phyloP scores from a whole-genome alignment of 116 monocot species.

The Papilionanthe hybrid region DNA sequence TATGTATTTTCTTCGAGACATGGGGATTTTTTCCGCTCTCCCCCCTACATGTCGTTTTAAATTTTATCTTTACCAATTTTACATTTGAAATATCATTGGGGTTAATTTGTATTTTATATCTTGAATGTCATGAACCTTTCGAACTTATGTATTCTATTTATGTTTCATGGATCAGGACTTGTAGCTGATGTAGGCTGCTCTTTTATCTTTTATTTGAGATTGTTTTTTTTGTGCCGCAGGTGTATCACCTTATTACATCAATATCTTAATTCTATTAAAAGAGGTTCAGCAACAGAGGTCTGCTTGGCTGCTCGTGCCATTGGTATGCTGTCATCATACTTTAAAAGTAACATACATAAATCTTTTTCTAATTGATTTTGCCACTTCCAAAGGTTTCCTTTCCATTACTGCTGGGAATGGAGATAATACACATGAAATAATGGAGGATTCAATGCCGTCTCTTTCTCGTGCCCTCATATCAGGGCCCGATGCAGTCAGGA shows the following conservation, averaged over 20 bases:
- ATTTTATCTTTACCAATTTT: neutral
- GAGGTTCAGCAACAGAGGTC: conserved; percentile 70
- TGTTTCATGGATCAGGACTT: neutral
- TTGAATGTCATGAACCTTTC: neutral
- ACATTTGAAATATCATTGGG: neutral
- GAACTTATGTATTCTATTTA: neutral
- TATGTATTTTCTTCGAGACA: neutral
- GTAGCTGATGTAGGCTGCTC: neutral
- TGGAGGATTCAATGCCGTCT: conserved; percentile 61
- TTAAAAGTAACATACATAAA: neutral
- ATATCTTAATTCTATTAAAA: conserved; percentile 64
- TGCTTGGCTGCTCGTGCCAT: conserved; percentile 79
- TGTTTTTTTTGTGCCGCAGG: conserved; percentile 24
- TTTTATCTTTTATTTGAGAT: neutral
- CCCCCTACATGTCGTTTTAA: neutral
- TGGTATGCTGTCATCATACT: conserved; percentile 29
- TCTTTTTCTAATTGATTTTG: neutral
- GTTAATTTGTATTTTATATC: neutral
- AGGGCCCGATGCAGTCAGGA: conserved; percentile 52
- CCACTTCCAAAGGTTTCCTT: conserved; percentile 51
- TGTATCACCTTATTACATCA: conserved; percentile 60
- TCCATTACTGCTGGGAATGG: conserved; percentile 63
- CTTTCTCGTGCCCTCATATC: conserved; percentile 49
- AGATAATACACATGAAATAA: conserved; percentile 60
- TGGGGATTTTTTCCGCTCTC: neutral